Evolutionary conservation across 225 moss, liverwort and hornwort genomes (phyloP).

Genomic region (Marchantia paleacea): DNA sequence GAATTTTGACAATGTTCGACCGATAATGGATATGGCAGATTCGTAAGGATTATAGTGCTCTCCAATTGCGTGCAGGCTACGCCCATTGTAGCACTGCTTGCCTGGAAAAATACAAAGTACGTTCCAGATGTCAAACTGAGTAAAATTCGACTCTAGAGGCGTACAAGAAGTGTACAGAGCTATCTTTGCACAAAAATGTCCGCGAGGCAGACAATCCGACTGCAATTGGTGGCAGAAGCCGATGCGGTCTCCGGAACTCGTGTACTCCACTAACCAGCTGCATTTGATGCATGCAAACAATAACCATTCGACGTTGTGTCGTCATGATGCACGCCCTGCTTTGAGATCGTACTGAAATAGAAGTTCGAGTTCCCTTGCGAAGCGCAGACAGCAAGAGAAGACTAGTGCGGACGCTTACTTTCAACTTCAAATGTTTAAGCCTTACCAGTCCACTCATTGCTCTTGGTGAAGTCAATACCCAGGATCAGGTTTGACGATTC

Average conservation of each 20-base stretch:
- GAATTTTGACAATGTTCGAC: constrained; percentile 51
- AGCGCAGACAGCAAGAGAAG: background rate
- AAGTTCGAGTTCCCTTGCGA: background rate
- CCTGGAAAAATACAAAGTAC: constrained; percentile 24
- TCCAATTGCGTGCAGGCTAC: constrained; percentile 55
- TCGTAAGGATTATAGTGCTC: constrained; percentile 51
- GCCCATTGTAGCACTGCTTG: constrained; percentile 44
- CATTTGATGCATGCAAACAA: background rate
- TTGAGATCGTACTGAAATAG: background rate
- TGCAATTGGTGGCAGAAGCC: background rate
- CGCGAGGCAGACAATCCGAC: background rate
- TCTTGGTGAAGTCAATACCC: constrained; percentile 65
- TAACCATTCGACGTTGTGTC: background rate
- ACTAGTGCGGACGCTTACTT: background rate
- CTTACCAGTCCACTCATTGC: constrained; percentile 66
- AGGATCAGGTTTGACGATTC: constrained; percentile 66
- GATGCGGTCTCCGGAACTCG: background rate
- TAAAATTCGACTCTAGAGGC: too few relatives aligned
- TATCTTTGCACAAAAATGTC: too few relatives aligned
- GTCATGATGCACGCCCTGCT: background rate
- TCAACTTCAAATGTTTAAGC: background rate
- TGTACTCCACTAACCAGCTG: background rate
- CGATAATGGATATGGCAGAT: constrained; percentile 54
- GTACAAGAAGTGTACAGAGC: too few relatives aligned
- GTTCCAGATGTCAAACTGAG: background rate